These are phyloP conservation scores for Trametes gibbosa DNA, from an alignment of 768 basidiomycete genomes.

Conservation along the genomic window DNA sequence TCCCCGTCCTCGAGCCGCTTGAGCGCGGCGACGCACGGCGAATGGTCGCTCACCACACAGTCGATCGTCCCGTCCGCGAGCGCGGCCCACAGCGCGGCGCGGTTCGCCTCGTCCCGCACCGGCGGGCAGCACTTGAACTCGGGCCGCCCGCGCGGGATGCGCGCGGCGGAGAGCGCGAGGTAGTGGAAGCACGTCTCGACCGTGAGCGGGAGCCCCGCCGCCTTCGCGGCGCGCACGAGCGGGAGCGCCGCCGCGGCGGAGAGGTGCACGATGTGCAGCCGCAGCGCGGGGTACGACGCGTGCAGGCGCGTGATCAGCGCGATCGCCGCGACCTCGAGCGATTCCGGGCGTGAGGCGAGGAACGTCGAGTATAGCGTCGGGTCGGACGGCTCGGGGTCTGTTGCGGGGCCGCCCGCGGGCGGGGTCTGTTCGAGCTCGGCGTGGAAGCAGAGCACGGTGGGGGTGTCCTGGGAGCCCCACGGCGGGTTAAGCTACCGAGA, in stretches of 20 bases:
- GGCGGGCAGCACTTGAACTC: slow-evolving; percentile 98
- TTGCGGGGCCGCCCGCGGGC: slow-evolving; percentile 21
- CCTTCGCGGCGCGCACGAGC: slow-evolving; percentile 65
- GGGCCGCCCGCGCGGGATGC: slow-evolving; percentile 72
- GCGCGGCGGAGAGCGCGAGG: slow-evolving; percentile 69
- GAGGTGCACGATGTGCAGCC: slow-evolving; percentile 94
- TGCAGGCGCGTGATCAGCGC: slow-evolving; percentile 69
- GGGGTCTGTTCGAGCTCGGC: slow-evolving; percentile 69
- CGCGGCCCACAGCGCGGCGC: slow-evolving; percentile 77
- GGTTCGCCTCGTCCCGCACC: slow-evolving; percentile 71
- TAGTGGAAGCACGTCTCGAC: slow-evolving; percentile 99
- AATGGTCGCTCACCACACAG: slow-evolving; percentile 95
- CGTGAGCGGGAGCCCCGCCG: slow-evolving; percentile 66
- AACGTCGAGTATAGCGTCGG: slow-evolving; percentile 73
- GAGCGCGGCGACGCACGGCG: slow-evolving; percentile 80
- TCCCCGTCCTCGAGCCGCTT: slow-evolving; percentile 78
- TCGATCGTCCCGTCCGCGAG: slow-evolving; percentile 82
- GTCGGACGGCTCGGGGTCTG: slow-evolving; percentile 31
- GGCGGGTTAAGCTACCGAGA: neutral
- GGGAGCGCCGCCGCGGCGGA: slow-evolving; percentile 84
- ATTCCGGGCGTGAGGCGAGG: slow-evolving; percentile 77
- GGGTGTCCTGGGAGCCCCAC: slow-evolving; percentile 48
- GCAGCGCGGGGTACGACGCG: slow-evolving; percentile 57
- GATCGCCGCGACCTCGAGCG: slow-evolving; percentile 81
- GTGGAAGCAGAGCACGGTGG: slow-evolving; percentile 84